These are phyloP conservation scores for Sambucus nigra DNA, from an alignment of 129 eudicot genomes.

Conservation along the genomic window DNA sequence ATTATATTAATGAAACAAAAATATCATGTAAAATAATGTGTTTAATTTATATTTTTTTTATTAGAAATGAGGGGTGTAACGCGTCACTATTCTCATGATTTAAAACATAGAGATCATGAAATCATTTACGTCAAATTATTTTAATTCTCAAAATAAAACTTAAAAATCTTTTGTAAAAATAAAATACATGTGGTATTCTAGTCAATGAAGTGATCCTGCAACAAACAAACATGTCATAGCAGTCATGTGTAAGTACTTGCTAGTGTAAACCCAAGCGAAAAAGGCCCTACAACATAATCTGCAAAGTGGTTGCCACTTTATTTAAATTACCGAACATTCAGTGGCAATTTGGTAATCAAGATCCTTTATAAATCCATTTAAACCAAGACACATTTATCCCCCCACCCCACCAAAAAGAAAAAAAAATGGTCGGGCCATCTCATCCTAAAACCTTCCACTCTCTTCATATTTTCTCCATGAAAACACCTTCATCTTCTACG, in stretches of 20 bases:
- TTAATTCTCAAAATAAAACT: too few relatives aligned
- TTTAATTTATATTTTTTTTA: too few relatives aligned
- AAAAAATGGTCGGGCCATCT: constrained; percentile 40
- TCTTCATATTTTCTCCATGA: constrained; percentile 44
- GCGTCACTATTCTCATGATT: too few relatives aligned
- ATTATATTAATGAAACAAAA: too few relatives aligned
- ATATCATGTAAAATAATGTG: too few relatives aligned
- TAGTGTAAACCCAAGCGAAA: constrained; percentile 19
- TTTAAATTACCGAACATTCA: constrained; percentile 39
- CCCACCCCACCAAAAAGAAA: constrained; percentile 8
- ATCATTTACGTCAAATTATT: too few relatives aligned
- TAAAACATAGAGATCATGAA: too few relatives aligned
- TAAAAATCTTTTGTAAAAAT: too few relatives aligned
- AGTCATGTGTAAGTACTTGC: constrained; percentile 18
- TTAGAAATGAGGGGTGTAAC: too few relatives aligned
- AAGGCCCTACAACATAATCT: constrained; percentile 34
- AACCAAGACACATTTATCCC: constrained; percentile 24
- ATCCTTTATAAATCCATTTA: constrained; percentile 58
- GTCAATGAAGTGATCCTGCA: constrained; percentile 26
- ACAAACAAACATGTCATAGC: constrained; percentile 23
- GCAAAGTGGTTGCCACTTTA: constrained; percentile 61
- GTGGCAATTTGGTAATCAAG: constrained; percentile 41
- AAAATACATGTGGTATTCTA: too few relatives aligned
- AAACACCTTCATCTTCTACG: constrained; percentile 30
- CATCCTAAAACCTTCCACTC: constrained; percentile 37